Evolutionary conservation across 208 protist species (phyloP), one percentile per base, ranked within the genome.

Genomic region (Wallacemonas rigidus): DNA sequence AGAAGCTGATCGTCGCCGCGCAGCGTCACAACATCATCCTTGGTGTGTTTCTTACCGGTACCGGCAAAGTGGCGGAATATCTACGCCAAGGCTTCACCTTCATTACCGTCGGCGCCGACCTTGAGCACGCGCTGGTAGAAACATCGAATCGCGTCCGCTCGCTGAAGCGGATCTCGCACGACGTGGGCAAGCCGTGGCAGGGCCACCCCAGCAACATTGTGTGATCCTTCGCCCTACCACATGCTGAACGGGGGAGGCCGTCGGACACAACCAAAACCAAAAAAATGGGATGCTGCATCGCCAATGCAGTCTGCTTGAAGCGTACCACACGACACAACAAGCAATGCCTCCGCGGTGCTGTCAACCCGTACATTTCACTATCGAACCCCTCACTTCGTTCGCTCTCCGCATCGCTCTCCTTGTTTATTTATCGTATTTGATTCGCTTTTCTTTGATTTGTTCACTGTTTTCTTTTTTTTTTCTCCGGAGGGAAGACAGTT

Each of bases 1-100:
- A 71, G 26, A 76, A 73, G 48, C 67, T 82, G 45, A 63, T 74
- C 38, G 68, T 70, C 54, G 53, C 76, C 11, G 72, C 79, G 41
- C 55, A 65, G 40, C 58, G 57, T 26, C 69, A 80, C 67, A 77
- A 80, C 60, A 61, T 76, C 2, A 75, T 79, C 69, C 64, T 85
- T 26, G 80, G 80, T 43, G 54, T 81, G 14, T 85, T 81, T 40
- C 64, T 85, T 1, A 71, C 67, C 15, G 80, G 75, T 15, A 78
- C 67, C 3, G 54, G 67, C 61, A 68, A 72, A n/a, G 80, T 85
- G 54, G 72, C 63, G 39, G 72, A 77, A 57, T 85, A 75, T 64
- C 55, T 81, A 60, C 2, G 67, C 47, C 67, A 77, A 64, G 80
- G 80, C n/a, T 85, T 80, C 69, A 79, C 51, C 5, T 85, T 81